phyloP scores from a whole-genome alignment of 345 rosid genomes.

The Pelargonium nanum region DNA sequence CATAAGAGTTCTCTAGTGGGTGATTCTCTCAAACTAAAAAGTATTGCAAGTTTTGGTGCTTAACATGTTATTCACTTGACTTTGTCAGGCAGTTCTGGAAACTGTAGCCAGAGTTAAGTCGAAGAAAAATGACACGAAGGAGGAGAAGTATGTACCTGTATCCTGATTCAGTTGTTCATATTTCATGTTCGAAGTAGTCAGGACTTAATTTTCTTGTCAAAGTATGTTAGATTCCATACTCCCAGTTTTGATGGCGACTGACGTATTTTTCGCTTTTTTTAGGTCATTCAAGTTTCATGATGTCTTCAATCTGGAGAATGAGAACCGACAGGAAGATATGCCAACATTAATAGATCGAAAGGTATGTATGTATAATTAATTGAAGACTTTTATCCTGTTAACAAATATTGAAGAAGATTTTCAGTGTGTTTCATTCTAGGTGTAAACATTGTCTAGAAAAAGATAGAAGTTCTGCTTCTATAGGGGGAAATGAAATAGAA shows the following conservation, averaged over 20 bases:
- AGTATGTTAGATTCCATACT: not conserved
- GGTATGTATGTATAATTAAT: constrained; percentile 24
- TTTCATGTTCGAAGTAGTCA: constrained; percentile 7
- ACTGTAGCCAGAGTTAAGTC: constrained; percentile 76
- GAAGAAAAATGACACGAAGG: constrained; percentile 84
- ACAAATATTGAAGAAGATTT: not conserved
- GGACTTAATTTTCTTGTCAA: not conserved
- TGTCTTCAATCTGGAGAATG: constrained; percentile 80
- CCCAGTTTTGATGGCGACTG: constrained; percentile 7
- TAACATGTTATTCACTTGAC: constrained; percentile 3
- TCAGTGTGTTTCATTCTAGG: too few relatives aligned
- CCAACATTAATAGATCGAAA: constrained; percentile 85
- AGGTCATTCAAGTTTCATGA: constrained; percentile 78
- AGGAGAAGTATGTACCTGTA: constrained; percentile 57
- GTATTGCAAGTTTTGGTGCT: not conserved
- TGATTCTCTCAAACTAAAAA: not conserved
- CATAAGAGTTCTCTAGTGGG: not conserved
- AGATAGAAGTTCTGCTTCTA: too few relatives aligned
- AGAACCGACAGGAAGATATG: constrained; percentile 76
- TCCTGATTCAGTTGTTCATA: not conserved
- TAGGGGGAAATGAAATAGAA: too few relatives aligned
- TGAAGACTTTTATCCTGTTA: too few relatives aligned
- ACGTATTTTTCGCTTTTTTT: constrained; percentile 16
- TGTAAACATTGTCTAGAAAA: not conserved
- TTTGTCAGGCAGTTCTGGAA: constrained; percentile 78